Evolutionary conservation across 2,329 filamentous ascomycete species (phyloP).

Genomic region (Colletotrichum lupini): DNA sequence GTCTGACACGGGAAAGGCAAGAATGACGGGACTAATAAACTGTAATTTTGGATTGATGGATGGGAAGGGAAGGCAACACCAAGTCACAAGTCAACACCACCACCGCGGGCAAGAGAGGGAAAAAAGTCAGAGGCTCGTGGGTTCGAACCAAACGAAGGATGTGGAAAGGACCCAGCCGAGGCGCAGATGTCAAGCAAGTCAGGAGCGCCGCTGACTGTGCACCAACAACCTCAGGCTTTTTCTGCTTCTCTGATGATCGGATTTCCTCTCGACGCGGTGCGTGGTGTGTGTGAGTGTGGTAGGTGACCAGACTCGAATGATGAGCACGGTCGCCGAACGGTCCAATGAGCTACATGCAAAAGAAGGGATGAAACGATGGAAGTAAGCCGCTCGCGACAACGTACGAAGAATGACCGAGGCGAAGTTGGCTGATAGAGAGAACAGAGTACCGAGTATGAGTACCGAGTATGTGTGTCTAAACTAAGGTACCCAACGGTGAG

Average conservation of each 20-base stretch:
- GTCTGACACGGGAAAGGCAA: background rate
- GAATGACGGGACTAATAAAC: background rate
- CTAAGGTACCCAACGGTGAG: background rate
- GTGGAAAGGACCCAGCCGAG: background rate
- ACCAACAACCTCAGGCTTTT: background rate
- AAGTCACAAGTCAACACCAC: no score
- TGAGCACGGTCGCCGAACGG: conserved; percentile 17
- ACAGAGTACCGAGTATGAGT: background rate
- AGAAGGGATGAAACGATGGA: conserved; percentile 29
- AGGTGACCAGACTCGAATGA: background rate
- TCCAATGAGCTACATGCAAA: conserved; percentile 13
- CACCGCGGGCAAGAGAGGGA: background rate
- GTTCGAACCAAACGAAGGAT: background rate
- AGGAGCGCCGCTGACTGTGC: conserved; percentile 3
- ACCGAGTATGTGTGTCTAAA: no score
- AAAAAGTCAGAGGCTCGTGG: no score
- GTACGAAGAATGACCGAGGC: background rate
- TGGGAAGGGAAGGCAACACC: background rate
- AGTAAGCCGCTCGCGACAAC: conserved; percentile 15
- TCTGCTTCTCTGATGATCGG: background rate
- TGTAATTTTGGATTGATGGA: background rate
- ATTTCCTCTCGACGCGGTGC: background rate
- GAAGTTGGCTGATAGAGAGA: background rate
- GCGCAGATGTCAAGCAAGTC: conserved; percentile 15
- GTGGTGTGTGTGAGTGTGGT: background rate